Conservation (phyloP, 352 stramenopile genomes). For the Globisporangium nagaii region DNA sequence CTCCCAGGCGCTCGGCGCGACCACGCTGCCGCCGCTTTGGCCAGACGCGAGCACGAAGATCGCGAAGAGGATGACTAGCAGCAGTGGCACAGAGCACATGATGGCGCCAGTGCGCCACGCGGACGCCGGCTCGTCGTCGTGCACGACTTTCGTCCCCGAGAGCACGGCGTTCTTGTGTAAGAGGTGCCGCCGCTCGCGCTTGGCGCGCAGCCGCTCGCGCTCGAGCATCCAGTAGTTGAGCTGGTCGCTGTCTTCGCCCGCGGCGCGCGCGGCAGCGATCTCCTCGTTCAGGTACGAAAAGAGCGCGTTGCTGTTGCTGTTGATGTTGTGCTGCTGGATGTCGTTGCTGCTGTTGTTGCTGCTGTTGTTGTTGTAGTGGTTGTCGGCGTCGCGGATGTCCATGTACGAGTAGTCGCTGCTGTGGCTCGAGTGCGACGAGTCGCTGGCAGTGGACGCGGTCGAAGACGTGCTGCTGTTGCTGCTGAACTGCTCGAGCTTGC, state of each 20-base stretch:
- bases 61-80: conserved; percentile 52
- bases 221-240: conserved; percentile 79
- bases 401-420: neutral
- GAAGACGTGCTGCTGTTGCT: neutral
- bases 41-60: conserved; percentile 49
- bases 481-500: conserved; percentile 12
- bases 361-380: conserved; percentile 1
- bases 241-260: conserved; percentile 18
- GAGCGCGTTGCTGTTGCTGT: neutral
- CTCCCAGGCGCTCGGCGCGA: conserved; percentile 8
- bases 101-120: conserved; percentile 48
- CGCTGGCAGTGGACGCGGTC: neutral
- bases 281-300: conserved; percentile 13
- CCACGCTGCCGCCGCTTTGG: conserved; percentile 10
- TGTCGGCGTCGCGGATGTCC: neutral
- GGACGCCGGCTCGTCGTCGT: conserved; percentile 25
- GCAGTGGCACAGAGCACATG: conserved; percentile 68
- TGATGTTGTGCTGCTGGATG: neutral
- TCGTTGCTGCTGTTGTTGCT: neutral
- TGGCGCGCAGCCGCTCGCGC: conserved; percentile 41
- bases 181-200: conserved; percentile 11
- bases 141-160: neutral
- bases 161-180: conserved; percentile 7
- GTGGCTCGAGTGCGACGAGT: neutral
- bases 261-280: conserved; percentile 18